These are phyloP conservation scores for Picea sitchensis DNA, from an alignment of 75 land plant species.

Conservation along the genomic window DNA sequence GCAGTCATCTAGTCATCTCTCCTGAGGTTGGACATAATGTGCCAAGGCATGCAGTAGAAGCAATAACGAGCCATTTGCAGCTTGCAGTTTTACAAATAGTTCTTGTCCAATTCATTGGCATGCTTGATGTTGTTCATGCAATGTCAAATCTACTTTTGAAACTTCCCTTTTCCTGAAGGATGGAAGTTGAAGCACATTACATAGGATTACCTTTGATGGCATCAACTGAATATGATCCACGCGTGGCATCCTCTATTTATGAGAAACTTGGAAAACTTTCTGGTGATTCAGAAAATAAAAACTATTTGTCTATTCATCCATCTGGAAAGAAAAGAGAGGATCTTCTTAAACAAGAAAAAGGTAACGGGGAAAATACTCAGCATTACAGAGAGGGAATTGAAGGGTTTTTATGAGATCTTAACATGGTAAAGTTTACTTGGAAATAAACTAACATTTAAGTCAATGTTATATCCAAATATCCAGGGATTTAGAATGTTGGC, in stretches of 20 bases:
- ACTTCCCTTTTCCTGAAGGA: slow-evolving; percentile 90
- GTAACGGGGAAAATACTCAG: too few species aligned
- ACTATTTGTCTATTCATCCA: too few species aligned
- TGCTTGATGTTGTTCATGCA: slow-evolving; percentile 66
- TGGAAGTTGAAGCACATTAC: too few species aligned
- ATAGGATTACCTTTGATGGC: too few species aligned
- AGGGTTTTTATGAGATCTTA: too few species aligned
- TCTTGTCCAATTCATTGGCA: slow-evolving; percentile 58
- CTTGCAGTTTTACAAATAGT: slow-evolving; percentile 67
- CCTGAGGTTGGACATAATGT: slow-evolving; percentile 96
- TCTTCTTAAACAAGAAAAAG: too few species aligned
- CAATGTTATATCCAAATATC: background rate
- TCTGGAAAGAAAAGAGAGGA: too few species aligned
- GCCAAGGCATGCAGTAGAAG: slow-evolving; percentile 83
- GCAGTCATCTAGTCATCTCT: slow-evolving; percentile 81
- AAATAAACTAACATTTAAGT: background rate
- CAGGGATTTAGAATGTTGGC: background rate
- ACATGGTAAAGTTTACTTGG: slow-evolving; percentile 8
- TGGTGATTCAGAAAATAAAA: too few species aligned
- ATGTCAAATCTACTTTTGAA: slow-evolving; percentile 71
- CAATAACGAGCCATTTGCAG: slow-evolving; percentile 75
- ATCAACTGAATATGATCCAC: too few species aligned
- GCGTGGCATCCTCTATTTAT: too few species aligned
- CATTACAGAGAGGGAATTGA: too few species aligned
- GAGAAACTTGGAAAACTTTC: too few species aligned